phyloP scores from a whole-genome alignment of 305 asterid genomes.

The Solanum aculeatissimum region DNA sequence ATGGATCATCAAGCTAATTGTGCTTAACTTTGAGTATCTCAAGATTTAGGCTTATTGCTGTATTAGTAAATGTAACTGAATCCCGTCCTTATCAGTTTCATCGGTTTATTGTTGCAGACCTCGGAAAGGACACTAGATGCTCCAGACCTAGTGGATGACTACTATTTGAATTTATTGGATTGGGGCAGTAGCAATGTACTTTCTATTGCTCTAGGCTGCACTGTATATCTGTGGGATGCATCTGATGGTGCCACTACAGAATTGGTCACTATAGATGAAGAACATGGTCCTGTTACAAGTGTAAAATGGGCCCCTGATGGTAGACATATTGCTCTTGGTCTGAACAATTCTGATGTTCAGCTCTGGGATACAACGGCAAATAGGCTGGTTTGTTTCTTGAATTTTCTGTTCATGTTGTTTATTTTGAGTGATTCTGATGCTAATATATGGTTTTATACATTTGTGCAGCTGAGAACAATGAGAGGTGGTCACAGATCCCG shows the following conservation, averaged over 20 bases:
- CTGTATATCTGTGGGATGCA: conserved; percentile 87
- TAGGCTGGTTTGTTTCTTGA: conserved; percentile 34
- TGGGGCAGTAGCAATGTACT: conserved; percentile 90
- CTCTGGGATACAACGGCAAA: conserved; percentile 71
- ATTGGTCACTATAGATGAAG: conserved; percentile 59
- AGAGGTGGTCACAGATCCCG: conserved; percentile 61
- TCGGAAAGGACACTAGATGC: conserved; percentile 91
- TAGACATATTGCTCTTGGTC: conserved; percentile 30
- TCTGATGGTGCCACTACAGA: conserved; percentile 55
- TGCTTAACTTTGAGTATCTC: not conserved
- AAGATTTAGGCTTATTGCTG: not conserved
- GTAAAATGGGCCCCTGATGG: conserved; percentile 41
- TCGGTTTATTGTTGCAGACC: conserved; percentile 40
- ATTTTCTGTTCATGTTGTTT: not conserved
- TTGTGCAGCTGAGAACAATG: conserved; percentile 65
- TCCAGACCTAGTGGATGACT: conserved; percentile 82
- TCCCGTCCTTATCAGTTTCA: conserved; percentile 1
- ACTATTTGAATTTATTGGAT: conserved; percentile 75
- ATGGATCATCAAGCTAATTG: not conserved
- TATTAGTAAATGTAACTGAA: not conserved
- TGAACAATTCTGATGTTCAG: conserved; percentile 57
- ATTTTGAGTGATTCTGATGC: not conserved
- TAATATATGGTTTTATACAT: not conserved
- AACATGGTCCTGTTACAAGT: conserved; percentile 68
- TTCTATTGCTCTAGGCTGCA: conserved; percentile 75